phyloP scores from a whole-genome alignment of 257 asterid species.

The Forsythia suspensa region DNA sequence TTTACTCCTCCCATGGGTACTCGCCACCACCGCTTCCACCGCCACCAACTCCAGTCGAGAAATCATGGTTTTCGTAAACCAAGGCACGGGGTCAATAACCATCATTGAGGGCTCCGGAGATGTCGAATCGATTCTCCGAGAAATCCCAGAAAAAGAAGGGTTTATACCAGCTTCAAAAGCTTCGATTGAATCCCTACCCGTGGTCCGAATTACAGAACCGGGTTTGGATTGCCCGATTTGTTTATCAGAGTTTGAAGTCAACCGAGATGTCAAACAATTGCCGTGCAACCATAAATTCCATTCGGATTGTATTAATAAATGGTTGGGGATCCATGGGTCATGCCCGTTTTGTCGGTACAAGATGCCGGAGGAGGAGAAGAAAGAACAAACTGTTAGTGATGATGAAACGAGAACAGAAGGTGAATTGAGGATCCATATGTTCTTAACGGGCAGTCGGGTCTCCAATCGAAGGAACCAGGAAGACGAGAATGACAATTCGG shows the following conservation, averaged over 20 bases:
- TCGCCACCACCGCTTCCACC: conserved; percentile 19
- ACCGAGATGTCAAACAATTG: conserved; percentile 36
- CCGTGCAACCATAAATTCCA: conserved; percentile 51
- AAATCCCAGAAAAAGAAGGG: conserved; percentile 28
- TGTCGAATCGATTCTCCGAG: conserved; percentile 31
- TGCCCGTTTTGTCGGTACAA: conserved; percentile 52
- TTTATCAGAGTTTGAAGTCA: conserved; percentile 41
- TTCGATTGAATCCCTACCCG: conserved; percentile 54
- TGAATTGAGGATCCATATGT: conserved; percentile 36
- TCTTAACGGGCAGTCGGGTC: neutral
- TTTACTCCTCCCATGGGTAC: conserved; percentile 22
- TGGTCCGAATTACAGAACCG: conserved; percentile 29
- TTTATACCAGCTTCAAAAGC: conserved; percentile 56
- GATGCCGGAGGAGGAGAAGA: conserved; percentile 39
- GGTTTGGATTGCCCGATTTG: conserved; percentile 63
- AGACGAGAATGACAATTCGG: conserved; percentile 1
- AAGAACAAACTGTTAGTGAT: neutral
- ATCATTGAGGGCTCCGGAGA: conserved; percentile 42
- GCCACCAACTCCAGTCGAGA: conserved; percentile 32
- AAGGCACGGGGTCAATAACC: conserved; percentile 36
- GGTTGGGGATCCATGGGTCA: conserved; percentile 46
- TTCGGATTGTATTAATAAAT: conserved; percentile 37
- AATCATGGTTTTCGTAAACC: conserved; percentile 44
- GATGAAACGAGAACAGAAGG: neutral
- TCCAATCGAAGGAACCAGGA: neutral